Evolutionary conservation across 2,329 filamentous ascomycete species (phyloP), one percentile per base, ranked within the genome.

Genomic region (Fusarium metavorans): DNA sequence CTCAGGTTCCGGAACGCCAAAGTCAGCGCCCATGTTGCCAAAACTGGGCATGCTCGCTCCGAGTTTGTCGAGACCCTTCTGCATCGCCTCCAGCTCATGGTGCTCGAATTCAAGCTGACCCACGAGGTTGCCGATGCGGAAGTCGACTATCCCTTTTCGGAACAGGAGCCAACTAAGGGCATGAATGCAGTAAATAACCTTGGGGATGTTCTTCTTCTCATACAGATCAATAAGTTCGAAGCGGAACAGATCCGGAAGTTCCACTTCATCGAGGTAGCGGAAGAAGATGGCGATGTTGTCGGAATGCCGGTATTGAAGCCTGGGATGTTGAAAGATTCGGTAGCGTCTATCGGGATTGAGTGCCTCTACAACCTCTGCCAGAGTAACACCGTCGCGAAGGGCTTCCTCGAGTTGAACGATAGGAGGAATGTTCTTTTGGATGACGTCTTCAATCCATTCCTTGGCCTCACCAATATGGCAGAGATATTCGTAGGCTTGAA

Each of bases 171-270:
- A 99, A 81, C 96, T 98, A 20, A 99, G 87, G 0, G 97, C 97
- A 80, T 99, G 97, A 62, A 99, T 97, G 81, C 97, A 99, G 85
- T 99, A 97, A 72, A 99, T 99, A 81, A 98, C 97, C 83, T 98
- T 99, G 5, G 97, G 97, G 1, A 98, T 97, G 79, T 99, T 99
- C 85, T 99, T 99, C 87, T 98, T 99, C 84, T 99, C 97, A 85
- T 99, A 99, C 14, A 99, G 86, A 83, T 99, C 97, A 74, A 98
- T 97, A 54, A 98, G 88, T 82, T 99, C 97, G 82, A 99, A 99
- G 67, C 96, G 92, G 83, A 99, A 99, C 20, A 99, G 89, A 78
- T 99, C 97, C 2, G 97, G 97, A 4, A 99, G 87, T 79, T 98
- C 94, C 10, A 98, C 92, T 70, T 98, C 94, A 73, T 96, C 94